Evolutionary conservation across 192 early-diverging fungal genomes (phyloP).

Genomic region (Phlyctochytrium arcticum): DNA sequence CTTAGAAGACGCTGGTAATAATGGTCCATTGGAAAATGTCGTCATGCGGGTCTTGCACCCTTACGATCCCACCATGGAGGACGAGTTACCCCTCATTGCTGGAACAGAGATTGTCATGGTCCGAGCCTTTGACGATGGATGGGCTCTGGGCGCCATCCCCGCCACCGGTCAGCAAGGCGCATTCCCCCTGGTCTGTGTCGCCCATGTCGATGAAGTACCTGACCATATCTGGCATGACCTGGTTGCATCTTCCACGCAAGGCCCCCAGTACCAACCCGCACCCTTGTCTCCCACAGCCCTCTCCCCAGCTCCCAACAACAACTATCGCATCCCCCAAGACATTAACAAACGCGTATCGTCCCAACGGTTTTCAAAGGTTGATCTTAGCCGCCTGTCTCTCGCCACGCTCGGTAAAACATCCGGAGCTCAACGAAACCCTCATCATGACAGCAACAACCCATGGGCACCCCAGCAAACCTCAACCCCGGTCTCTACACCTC

Average conservation of each 20-base stretch:
- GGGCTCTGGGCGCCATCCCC: slow-evolving; percentile 80
- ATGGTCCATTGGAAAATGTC: too few species aligned
- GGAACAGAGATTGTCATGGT: slow-evolving; percentile 23
- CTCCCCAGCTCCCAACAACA: too few species aligned
- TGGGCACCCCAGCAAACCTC: too few species aligned
- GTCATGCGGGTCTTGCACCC: slow-evolving; percentile 24
- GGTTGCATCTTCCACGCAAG: not conserved
- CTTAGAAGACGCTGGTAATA: too few species aligned
- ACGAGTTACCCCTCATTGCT: slow-evolving; percentile 25
- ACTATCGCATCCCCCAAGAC: too few species aligned
- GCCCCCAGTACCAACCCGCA: not conserved
- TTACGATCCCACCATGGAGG: slow-evolving; percentile 21
- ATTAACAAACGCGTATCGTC: slow-evolving; percentile 9
- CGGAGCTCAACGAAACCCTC: too few species aligned
- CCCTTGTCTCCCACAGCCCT: too few species aligned
- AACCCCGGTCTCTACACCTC: too few species aligned
- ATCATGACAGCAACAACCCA: too few species aligned
- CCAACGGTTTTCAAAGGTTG: slow-evolving; percentile 12
- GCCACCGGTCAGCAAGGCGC: slow-evolving; percentile 68
- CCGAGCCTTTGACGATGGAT: slow-evolving; percentile 79
- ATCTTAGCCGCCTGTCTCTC: slow-evolving; percentile 1
- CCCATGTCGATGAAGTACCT: slow-evolving; percentile 10
- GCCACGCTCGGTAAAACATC: too few species aligned
- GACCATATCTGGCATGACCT: not conserved
- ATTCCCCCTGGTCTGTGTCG: slow-evolving; percentile 81